Evolutionary conservation across 306 rosid species (phyloP), one percentile per base, ranked within the genome.

Genomic region (Abrus pulchellus): DNA sequence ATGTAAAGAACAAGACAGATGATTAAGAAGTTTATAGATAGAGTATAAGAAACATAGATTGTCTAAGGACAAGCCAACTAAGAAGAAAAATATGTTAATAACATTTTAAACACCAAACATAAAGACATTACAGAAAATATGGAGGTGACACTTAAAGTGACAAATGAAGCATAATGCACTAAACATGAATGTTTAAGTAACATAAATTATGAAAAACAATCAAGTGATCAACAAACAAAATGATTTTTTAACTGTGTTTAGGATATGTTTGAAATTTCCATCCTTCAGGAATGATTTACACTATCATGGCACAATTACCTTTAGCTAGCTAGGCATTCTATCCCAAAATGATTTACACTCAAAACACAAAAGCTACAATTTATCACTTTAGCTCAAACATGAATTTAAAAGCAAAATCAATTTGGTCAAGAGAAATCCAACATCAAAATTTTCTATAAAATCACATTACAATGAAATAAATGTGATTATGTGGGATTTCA

Each of bases 101-200:
- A 50, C 60, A 57, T 73, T 69, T 43, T 41, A 77, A 78, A 62
- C 47, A 64, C 62, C 52, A 62, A 68, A 82, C 10, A 13, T 12
- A 72, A 9, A 77, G 48, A 54, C 49, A 65, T 56, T 41, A 64
- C 47, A 30, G 14, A 59, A 61, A 45, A 80, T 36, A 84, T 4
- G 72, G 10, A 57, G 14, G 52, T 9, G 27, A 34, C 29, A 36
- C 80, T 74, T 34, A 33, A 49, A 55, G 67, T 68, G 55, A 56
- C 4, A 28, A 20, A 36, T 63, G 53, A 68, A 76, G 64, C 56
- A 78, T 44, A 55, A 40, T 68, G 41, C 81, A 62, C 32, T 3
- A 29, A 44, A 30, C n/a, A 49, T 55, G 11, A 12, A 61, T 3
- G 48, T 43, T 63, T 60, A 44, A 57, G 43, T 38, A 44, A 61